Evolutionary conservation across 2,329 filamentous ascomycete genomes (phyloP).

Genomic region (Pseudogymnoascus sp.): DNA sequence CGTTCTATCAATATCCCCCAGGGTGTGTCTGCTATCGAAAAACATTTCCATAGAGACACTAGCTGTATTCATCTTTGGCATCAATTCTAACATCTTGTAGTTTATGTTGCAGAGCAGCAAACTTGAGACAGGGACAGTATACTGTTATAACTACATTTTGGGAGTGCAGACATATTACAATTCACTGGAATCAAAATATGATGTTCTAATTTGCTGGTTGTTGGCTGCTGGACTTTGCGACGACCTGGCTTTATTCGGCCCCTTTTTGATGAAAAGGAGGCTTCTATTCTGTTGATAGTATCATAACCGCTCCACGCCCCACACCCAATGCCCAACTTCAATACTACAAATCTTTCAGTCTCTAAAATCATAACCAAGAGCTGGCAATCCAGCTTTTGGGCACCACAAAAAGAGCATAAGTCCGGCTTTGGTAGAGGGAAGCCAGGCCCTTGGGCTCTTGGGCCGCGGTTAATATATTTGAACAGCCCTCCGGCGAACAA

Average conservation of each 20-base stretch:
- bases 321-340: background rate
- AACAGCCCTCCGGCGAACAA: constrained; percentile 88
- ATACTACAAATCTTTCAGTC: background rate
- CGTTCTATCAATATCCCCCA: background rate
- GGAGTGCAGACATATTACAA: background rate
- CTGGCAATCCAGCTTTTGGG: constrained; percentile 32
- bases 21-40: background rate
- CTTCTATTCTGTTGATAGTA: background rate
- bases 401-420: constrained; percentile 37
- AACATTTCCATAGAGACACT: background rate
- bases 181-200: background rate
- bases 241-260: background rate
- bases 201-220: background rate
- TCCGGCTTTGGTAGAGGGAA: constrained; percentile 83
- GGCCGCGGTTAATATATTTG: constrained; percentile 85
- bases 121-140: background rate
- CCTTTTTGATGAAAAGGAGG: constrained; percentile 1
- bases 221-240: background rate
- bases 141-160: background rate
- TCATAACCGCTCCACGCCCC: background rate
- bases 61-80: background rate
- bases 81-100: background rate
- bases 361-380: constrained; percentile 21
- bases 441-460: constrained; percentile 80
- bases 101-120: background rate